Evolutionary conservation across 176 grass and related monocot species (phyloP).

Genomic region (Carex myosuroides): DNA sequence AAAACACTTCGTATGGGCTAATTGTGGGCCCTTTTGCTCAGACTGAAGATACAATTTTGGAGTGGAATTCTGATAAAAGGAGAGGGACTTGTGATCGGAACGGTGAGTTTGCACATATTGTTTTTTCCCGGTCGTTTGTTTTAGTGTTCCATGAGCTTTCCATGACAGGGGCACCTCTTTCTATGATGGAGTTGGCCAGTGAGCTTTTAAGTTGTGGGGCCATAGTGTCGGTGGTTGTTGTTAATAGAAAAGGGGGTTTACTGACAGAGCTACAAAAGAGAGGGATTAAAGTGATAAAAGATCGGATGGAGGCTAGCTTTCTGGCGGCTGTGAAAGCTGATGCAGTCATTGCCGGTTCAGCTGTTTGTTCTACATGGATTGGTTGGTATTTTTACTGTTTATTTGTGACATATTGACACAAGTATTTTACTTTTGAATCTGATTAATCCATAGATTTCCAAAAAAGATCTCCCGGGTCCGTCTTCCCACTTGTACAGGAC

Average conservation of each 20-base stretch:
- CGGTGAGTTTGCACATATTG: slow-evolving; percentile 27
- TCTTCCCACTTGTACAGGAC: not conserved
- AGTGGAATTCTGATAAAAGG: slow-evolving; percentile 35
- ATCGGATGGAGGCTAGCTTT: slow-evolving; percentile 27
- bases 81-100: slow-evolving; percentile 29
- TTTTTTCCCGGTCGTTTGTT: slow-evolving; percentile 36
- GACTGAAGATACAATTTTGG: slow-evolving; percentile 31
- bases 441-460: too few species aligned
- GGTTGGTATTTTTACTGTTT: slow-evolving; percentile 23
- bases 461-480: too few species aligned
- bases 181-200: slow-evolving; percentile 47
- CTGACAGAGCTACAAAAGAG: slow-evolving; percentile 35
- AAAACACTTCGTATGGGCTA: slow-evolving; percentile 43
- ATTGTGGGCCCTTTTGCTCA: slow-evolving; percentile 45
- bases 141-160: slow-evolving; percentile 51
- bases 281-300: slow-evolving; percentile 45
- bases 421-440: too few species aligned
- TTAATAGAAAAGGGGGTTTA: slow-evolving; percentile 39
- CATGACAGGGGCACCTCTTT: slow-evolving; percentile 44
- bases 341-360: slow-evolving; percentile 41
- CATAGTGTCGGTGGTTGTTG: slow-evolving; percentile 26
- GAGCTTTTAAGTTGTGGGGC: slow-evolving; percentile 40
- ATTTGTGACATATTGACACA: not conserved
- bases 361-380: slow-evolving; percentile 52
- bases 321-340: slow-evolving; percentile 38